These are phyloP conservation scores for Silene uniflora DNA, from an alignment of 148 eudicot genomes.

Conservation along the genomic window DNA sequence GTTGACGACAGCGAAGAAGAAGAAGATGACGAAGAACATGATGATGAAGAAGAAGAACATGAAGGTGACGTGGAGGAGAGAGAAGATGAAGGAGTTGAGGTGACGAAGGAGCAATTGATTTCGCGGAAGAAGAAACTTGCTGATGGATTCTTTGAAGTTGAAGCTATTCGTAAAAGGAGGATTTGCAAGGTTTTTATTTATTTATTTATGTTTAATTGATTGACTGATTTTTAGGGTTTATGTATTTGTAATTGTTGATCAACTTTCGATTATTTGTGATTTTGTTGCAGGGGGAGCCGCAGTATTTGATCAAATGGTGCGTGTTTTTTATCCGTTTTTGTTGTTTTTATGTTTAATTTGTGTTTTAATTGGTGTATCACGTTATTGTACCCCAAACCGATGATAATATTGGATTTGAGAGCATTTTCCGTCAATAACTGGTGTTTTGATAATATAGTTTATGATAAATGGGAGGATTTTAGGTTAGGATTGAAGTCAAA, in stretches of 20 bases:
- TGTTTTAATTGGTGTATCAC: neutral
- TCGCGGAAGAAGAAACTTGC: conserved; percentile 55
- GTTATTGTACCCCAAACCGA: too few relatives aligned
- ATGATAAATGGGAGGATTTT: neutral
- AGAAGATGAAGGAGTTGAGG: conserved; percentile 12
- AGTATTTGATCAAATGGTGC: conserved; percentile 91
- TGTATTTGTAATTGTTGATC: neutral
- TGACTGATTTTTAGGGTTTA: conserved; percentile 11
- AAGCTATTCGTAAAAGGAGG: conserved; percentile 70
- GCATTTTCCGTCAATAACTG: too few relatives aligned
- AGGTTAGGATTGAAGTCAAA: neutral
- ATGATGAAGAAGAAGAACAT: neutral
- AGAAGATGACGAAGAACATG: neutral
- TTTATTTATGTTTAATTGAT: neutral
- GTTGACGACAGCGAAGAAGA: conserved; percentile 6
- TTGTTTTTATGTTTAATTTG: neutral
- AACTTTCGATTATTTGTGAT: conserved; percentile 22
- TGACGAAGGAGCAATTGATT: conserved; percentile 16
- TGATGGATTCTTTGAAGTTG: conserved; percentile 80
- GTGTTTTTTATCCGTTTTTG: neutral
- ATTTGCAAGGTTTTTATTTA: conserved; percentile 57
- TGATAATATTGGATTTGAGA: too few relatives aligned
- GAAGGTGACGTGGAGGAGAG: conserved; percentile 21
- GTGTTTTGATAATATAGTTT: neutral
- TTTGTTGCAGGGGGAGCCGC: conserved; percentile 59